Base-by-base conservation (phyloP, 2,329 filamentous ascomycete species). In the Fusarium sp. region DNA sequence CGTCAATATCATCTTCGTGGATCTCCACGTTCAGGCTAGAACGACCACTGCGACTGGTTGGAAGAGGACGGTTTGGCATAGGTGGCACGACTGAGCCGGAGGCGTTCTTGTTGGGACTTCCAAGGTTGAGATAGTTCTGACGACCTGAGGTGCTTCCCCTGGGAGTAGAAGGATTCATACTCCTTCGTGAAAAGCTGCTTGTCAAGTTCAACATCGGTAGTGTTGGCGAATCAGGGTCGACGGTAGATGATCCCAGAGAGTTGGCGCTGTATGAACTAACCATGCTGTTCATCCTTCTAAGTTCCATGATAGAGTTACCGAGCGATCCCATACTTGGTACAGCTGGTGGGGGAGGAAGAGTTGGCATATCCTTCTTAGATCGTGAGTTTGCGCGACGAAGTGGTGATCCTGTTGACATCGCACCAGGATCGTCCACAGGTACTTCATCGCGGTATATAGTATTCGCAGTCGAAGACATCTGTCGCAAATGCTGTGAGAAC, bases 261-360 rank as follows among this genome's bases (percentile, higher is more conserved):
- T 79, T 78, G 19, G 76, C 75, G 77, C 83, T 85, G 58, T 81
- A 79, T 4, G 81, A 79, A 71, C 82, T 85, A 45, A 86, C 72
- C 55, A 83, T 77, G 76, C 84, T 87, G 78, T 89, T 88, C 85
- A 88, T 88, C 52, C 86, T 81, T 12, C 86, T 82, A 58, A 89
- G 82, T 75, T 87, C 83, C 19, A 82, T 81, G 30, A 88, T 83
- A 4, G 84, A 81, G 63, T 76, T 78, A n/a, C 81, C 77, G 14
- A 85, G 74, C 10, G 74, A 74, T 12, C 63, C 57, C 58, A 63
- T 45, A 30, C 53, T 60, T 37, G 34, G 51, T 25, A 19, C 55
- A 21, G 51, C 37, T 23, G 53, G 30, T 3, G 58, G 64, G 16
- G 57, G 61, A 16, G 54, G 58, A 21, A 64, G 30, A 12, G 41